A percentile compares a stretch with the other conserved stretches of the same genome.
phyloP scores from a whole-genome alignment of 1,284 basidiomycete genomes.

The Cronartium quercuum region DNA sequence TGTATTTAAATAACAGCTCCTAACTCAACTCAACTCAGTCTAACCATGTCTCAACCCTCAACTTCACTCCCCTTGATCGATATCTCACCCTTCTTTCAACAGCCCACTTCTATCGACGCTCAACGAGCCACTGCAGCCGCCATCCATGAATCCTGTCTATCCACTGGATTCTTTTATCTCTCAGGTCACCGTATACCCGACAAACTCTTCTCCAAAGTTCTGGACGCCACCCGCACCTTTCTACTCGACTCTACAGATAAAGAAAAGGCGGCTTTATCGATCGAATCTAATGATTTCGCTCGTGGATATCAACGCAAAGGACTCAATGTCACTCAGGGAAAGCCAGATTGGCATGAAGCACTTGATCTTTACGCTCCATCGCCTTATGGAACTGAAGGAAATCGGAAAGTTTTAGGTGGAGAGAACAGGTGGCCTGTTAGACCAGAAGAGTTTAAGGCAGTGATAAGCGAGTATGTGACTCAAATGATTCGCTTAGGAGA shows the following conservation, averaged over 20 bases:
- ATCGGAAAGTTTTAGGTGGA: background rate
- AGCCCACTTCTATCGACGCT: constrained; percentile 1
- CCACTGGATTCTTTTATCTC: constrained; percentile 81
- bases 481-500: constrained; percentile 2
- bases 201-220: constrained; percentile 62
- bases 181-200: constrained; percentile 54
- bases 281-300: constrained; percentile 58
- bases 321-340: constrained; percentile 76
- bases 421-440: constrained; percentile 35
- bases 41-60: constrained; percentile 2
- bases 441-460: constrained; percentile 25
- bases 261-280: constrained; percentile 59
- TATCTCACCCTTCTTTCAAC: constrained; percentile 47
- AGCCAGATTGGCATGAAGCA: constrained; percentile 75
- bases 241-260: constrained; percentile 64
- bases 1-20: no score
- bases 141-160: constrained; percentile 65
- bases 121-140: constrained; percentile 56
- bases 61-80: constrained; percentile 49
- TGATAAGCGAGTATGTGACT: background rate
- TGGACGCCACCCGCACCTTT: constrained; percentile 62
- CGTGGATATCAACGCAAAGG: constrained; percentile 54
- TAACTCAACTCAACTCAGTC: constrained; percentile 41
- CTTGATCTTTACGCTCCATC: constrained; percentile 68
- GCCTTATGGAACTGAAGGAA: constrained; percentile 41